Base-by-base conservation (phyloP, 305 asterid genomes). In the Euphrasia arctica region DNA sequence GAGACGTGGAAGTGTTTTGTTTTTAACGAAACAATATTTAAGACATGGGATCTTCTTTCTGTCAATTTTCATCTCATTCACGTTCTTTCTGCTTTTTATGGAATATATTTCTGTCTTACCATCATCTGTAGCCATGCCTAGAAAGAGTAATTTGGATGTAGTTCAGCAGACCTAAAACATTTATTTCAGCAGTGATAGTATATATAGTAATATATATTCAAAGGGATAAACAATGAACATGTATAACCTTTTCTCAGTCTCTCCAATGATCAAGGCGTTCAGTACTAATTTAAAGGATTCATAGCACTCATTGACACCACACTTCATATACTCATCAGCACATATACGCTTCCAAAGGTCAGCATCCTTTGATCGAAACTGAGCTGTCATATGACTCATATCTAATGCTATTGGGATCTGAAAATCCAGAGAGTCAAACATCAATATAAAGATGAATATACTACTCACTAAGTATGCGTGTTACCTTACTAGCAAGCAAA, bases 281-380 rank as follows among this genome's bases (percentile, higher is more conserved):
- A 89, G 70, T 62, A 89, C 80, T 65, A 80, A 85, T 80, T 89
- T 86, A 82, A 89, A 86, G 61, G 95, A 84, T 64, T 86, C 92
- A 55, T 89, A 89, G 80, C 96, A 89, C 70, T 89, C 96, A 51
- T 84, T 74, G 52, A 89, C 92, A 55, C 95, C 88, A 66, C 96
- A 86, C 78, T 89, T 89, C 90, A 82, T 82, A 55, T 86, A 89
- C 36, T 86, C 92, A 74, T 89, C 96, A 7, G 85, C 82, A 77
- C 88, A 84, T 75, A 89, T 84, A 65, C 95, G 88, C 79, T 77
- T 89, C 96, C 96, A 86, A 60, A 89, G 95, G 79, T 89, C 88
- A 60, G 84, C 82, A 73, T 89, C 96, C 75, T 79, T 89, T 49
- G 86, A 69, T 62, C 82, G 86, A 79, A 86, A 89, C 72, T 89